Evolutionary conservation across 2,329 filamentous ascomycete genomes (phyloP), one percentile per base, ranked within the genome.

Genomic region (Alternaria dauci): DNA sequence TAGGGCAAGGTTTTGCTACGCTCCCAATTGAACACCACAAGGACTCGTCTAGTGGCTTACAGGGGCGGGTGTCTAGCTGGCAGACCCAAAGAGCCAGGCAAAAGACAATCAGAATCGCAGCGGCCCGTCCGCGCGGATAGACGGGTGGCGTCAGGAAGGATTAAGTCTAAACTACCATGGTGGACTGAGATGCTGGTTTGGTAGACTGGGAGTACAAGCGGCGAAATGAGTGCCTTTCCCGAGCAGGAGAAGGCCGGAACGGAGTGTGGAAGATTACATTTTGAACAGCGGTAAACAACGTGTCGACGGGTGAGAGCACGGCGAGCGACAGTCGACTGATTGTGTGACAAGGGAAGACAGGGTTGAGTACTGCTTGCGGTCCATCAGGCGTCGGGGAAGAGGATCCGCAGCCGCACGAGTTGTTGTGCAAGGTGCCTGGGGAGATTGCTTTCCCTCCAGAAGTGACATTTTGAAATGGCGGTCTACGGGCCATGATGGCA

Each of bases 71-170:
- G 64, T 55, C 62, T 63, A 67, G 67, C 65, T 73, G 69, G 71
- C 71, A 72, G 68, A 71, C 62, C 48, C 62, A 59, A 57, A 60
- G 51, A 63, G 52, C 60, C 58, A 67, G 53, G 65, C 60, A 58
- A 67, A 58, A 62, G 62, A 51, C 72, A 75, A 75, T 69, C 68
- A 74, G 56, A 62, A 62, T 72, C 63, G 69, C 71, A 71, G 72
- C 76, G 74, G 74, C 62, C 74, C 74, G 75, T 62, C 72, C 74
- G 75, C 58, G 60, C 74, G 76, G 74, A 68, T 70, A 69, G 71
- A 71, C 74, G 75, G 74, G 65, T 71, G 66, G 62, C 59, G 65
- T 70, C 59, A 64, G 63, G 70, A 61, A 68, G 55, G 65, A 50
- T 62, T 62, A 67, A 63, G 60, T 70, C 63, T 69, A 56, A 65